Evolutionary conservation across 2,329 filamentous ascomycete genomes (phyloP).

Genomic region (Alternaria arbusti): DNA sequence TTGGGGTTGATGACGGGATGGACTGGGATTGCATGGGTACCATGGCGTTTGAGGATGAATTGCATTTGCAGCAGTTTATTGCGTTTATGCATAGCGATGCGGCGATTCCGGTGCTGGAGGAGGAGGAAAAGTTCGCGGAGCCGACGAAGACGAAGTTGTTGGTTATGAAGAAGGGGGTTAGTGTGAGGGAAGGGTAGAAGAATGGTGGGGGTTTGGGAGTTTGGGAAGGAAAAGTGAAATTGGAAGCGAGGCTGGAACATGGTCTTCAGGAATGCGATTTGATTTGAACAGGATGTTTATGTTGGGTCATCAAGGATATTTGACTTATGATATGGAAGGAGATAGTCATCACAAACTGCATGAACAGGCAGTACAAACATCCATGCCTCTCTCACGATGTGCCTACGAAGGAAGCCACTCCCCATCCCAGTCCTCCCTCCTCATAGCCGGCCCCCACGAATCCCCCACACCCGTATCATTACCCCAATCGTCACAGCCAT

Average conservation of each 20-base stretch:
- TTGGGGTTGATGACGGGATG: conserved; percentile 17
- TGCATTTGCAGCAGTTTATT: conserved; percentile 29
- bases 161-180: conserved; percentile 21
- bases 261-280: neutral
- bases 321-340: neutral
- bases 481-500: neutral
- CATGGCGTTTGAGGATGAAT: conserved; percentile 26
- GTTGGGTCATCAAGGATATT: neutral
- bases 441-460: neutral
- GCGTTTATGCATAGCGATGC: conserved; percentile 24
- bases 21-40: conserved; percentile 28
- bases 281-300: neutral
- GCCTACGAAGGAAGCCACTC: neutral
- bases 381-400: too few relatives aligned
- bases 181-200: neutral
- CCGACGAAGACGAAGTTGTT: conserved; percentile 19
- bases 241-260: neutral
- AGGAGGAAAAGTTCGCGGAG: conserved; percentile 26
- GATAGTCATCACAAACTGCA: neutral
- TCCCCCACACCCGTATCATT: neutral
- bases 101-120: conserved; percentile 14
- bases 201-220: neutral
- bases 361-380: neutral
- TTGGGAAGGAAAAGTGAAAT: neutral
- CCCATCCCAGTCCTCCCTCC: neutral